phyloP scores from a whole-genome alignment of 179 eudicot genomes.

The Vitellaria paradoxa region DNA sequence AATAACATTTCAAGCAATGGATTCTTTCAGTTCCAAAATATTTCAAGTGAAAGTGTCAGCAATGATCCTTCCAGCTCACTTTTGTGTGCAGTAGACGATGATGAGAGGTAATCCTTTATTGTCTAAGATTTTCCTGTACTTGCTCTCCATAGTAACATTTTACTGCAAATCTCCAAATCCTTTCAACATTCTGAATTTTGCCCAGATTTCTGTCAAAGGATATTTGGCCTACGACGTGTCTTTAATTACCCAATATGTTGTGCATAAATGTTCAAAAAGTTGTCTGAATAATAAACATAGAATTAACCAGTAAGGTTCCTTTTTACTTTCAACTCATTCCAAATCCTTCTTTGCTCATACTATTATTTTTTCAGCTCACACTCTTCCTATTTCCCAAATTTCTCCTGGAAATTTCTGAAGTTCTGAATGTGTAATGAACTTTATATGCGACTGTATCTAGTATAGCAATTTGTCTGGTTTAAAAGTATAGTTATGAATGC shows the following conservation, averaged over 20 bases:
- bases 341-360: not conserved
- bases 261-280: too few relatives aligned
- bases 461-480: not conserved
- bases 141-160: not conserved
- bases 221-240: not conserved
- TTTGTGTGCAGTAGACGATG: conserved; percentile 59
- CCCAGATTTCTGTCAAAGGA: not conserved
- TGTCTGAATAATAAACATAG: not conserved
- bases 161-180: not conserved
- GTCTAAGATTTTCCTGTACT: not conserved
- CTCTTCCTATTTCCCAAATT: not conserved
- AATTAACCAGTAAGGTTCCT: not conserved
- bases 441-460: not conserved
- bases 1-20: conserved; percentile 21
- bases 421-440: not conserved
- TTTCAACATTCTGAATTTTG: not conserved
- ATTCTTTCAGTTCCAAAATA: conserved; percentile 72
- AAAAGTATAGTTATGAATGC: not conserved
- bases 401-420: not conserved
- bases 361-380: not conserved
- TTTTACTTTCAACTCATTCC: not conserved
- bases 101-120: conserved; percentile 59
- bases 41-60: conserved; percentile 44
- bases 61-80: conserved; percentile 57
- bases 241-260: too few relatives aligned